phyloP scores from a whole-genome alignment of 2,329 filamentous ascomycete genomes.

The Trichoderma lentiforme region DNA sequence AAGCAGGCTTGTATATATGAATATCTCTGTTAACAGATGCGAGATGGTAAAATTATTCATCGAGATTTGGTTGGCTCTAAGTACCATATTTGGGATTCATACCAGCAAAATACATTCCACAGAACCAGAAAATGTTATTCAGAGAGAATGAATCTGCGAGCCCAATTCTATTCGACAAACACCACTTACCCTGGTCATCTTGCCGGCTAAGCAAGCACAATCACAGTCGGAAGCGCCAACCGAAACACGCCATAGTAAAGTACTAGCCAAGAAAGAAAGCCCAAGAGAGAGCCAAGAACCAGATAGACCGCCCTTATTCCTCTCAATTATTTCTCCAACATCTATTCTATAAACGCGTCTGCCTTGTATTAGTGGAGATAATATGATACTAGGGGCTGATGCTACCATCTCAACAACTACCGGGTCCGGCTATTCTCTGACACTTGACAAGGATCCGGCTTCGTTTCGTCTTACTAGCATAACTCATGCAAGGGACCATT shows the following conservation, averaged over 20 bases:
- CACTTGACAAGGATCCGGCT: background rate
- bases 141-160: background rate
- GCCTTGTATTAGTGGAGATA: background rate
- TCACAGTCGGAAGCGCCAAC: background rate
- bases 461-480: background rate
- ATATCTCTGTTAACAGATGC: background rate
- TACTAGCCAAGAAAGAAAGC: background rate
- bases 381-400: background rate
- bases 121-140: background rate
- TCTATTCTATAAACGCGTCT: background rate
- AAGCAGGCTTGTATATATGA: background rate
- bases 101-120: background rate
- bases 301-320: background rate
- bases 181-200: background rate
- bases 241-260: background rate
- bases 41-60: background rate
- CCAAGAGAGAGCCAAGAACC: background rate
- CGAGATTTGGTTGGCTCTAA: background rate
- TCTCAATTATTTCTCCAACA: background rate
- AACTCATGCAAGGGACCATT: background rate
- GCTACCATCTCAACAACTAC: background rate
- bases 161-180: background rate
- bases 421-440: background rate
- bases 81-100: background rate
- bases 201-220: background rate